Evolutionary conservation across 441 rosid genomes (phyloP).

Genomic region (Biscutella laevigata): DNA sequence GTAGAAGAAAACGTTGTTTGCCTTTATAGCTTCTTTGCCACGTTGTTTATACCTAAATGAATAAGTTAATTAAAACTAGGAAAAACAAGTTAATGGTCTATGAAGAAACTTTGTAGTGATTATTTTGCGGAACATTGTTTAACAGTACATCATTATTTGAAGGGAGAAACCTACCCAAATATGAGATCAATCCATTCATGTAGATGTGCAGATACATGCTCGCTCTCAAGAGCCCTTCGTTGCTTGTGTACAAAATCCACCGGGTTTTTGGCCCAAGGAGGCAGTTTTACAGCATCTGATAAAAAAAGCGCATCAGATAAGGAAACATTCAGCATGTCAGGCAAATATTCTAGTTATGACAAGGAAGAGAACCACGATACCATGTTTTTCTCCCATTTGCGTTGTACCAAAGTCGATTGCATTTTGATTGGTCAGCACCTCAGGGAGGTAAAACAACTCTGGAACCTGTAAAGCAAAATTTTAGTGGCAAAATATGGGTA

Average conservation of each 20-base stretch:
- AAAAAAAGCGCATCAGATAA: conserved; percentile 22
- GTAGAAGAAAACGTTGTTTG: conserved; percentile 96
- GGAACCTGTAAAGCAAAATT: conserved; percentile 62
- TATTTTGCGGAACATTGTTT: conserved; percentile 10
- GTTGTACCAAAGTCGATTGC: conserved; percentile 87
- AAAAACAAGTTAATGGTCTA: not conserved
- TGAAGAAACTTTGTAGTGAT: not conserved
- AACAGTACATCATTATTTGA: conserved; percentile 6
- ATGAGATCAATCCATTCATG: conserved; percentile 99
- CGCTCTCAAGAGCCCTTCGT: conserved; percentile 93
- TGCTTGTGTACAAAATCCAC: conserved; percentile 97
- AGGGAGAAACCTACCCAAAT: conserved; percentile 64
- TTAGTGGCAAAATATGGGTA: conserved; percentile 6
- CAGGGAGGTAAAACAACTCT: conserved; percentile 98
- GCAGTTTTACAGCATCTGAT: conserved; percentile 87
- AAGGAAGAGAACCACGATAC: conserved; percentile 32
- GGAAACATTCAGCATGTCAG: not conserved
- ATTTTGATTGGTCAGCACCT: conserved; percentile 83
- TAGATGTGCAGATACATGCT: conserved; percentile 88
- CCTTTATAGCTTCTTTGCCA: conserved; percentile 93
- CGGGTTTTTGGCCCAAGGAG: conserved; percentile 93
- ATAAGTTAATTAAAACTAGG: conserved; percentile 21
- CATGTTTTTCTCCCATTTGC: conserved; percentile 83
- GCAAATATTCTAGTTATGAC: conserved; percentile 13
- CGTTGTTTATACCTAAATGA: conserved; percentile 86